Evolutionary conservation across 2,329 filamentous ascomycete genomes (phyloP), one percentile per base, ranked within the genome.

Genomic region (Cercospora zeina): DNA sequence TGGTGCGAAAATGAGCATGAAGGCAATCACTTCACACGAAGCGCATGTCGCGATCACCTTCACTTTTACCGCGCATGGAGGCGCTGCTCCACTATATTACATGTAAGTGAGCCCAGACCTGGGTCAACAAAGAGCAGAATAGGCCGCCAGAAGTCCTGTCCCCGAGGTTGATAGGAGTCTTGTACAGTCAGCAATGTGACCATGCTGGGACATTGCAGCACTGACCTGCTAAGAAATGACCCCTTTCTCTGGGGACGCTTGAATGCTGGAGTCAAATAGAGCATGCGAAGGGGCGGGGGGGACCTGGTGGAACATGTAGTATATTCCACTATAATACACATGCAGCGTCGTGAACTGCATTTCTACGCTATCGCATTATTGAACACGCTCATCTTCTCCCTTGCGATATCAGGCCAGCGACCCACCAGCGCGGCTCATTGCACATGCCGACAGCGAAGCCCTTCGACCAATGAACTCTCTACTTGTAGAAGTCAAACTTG

Each of bases 401-500:
- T 50, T 37, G 14, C 31, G 16, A 8, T 19, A 1, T 47, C 55
- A 21, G 34, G 37, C 55, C 24, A 58, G 13, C 33, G 21, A 19
- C 36, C n/a, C 7, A n/a, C 16, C 37, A 47, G 8, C 5, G 2
- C 30, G 10, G 16, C 31, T 24, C 19, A 58, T 2, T 39, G 31
- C 13, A n/a, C n/a, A 55, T 24, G 30, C 19, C 16, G 33, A 21
- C 19, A 11, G n/a, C 10, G 19, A 4, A 36, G 19, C 4, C 27
- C 27, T 56, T 11, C 36, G 54, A 30, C 9, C 33, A n/a, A n/a
- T 39, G 21, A 1, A 34, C 31, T 4, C 31, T 53, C 21, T 87
- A 91, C 79, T 90, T 91, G 85, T 96, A 96, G 79, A 96, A 97
- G 77, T 97, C 93, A 75, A 96, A 96, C 81, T 87, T 85, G 74